Evolutionary conservation across 352 stramenopile species (phyloP), one percentile per base, ranked within the genome.

Genomic region (Thraustotheca clavata): DNA sequence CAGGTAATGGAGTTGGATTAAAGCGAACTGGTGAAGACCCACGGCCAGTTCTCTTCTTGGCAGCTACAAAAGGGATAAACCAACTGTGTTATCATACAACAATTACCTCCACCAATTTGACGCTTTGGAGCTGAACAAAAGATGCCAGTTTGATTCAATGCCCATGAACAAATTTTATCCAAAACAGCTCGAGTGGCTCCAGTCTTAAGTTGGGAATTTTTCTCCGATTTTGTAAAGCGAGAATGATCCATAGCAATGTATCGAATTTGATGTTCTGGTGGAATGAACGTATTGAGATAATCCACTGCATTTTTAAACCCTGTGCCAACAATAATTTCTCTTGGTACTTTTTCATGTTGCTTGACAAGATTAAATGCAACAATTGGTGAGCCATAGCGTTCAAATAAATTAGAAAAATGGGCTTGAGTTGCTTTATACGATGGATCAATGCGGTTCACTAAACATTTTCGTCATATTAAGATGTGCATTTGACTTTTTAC

Each of bases 281-380:
- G 84, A 69, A 92, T 88, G 55, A 92, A 94, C 69, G 86, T 90
- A 75, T 99, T 99, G n/a, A 99, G 83, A 63, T 98, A 98, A 75
- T 98, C 92, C 62, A 99, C 94, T 1, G 96, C 94, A 67, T 98
- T 95, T 67, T 97, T 88, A 69, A 98, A 99, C 72, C 99, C 95
- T 62, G 97, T 96, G 22, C 96, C 95, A 16, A 99, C 94, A 36
- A 99, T 97, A 26, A 97, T 93, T 73, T 99, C 97, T 31, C 96
- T 84, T 71, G 98, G 87, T 67, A 96, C 91, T 68, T 98, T 98
- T 71, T 99, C 96, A 18, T 88, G 83, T 60, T 98, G 95, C 67
- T 99, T 99, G 27, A 99, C 95, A 2, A 99, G 75, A 70, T 99
- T 98, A 2, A 99, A 77, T 29, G 98, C 96, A 32, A 99, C 85